Conservation (phyloP, 768 basidiomycete genomes). For the Tylopilus rubrobrunneus region DNA sequence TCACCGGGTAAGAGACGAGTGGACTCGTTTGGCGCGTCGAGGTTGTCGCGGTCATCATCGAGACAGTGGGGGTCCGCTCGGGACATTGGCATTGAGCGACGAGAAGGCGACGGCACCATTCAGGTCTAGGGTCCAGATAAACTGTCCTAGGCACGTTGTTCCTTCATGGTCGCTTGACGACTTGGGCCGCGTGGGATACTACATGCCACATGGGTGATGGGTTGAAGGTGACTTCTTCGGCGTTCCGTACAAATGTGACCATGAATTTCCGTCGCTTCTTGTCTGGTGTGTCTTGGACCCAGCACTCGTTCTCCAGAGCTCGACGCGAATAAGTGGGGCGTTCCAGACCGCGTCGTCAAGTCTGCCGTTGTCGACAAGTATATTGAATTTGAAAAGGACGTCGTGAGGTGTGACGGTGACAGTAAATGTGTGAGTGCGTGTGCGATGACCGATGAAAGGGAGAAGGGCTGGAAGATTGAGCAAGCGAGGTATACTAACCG, state of each 20-base stretch:
- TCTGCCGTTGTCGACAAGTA: conserved; percentile 58
- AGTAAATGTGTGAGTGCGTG: conserved; percentile 6
- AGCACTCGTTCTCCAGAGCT: conserved; percentile 78
- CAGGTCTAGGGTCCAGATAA: neutral
- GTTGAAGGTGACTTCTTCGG: conserved; percentile 11
- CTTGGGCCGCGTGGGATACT: neutral
- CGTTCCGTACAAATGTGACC: conserved; percentile 1
- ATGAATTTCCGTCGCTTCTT: conserved; percentile 1
- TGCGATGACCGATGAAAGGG: neutral
- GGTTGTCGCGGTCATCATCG: no score
- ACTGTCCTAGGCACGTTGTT: neutral
- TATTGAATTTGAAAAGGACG: conserved; percentile 30
- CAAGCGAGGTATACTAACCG: conserved; percentile 5
- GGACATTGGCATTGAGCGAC: no score
- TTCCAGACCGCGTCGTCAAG: conserved; percentile 64
- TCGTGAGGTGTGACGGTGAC: conserved; percentile 19
- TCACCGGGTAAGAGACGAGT: no score
- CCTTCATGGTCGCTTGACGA: neutral
- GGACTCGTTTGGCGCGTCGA: no score
- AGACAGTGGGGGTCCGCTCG: no score
- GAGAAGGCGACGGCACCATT: neutral
- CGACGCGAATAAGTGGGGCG: conserved; percentile 61
- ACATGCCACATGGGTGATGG: neutral
- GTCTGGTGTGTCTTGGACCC: conserved; percentile 26
- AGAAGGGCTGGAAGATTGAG: neutral